These are phyloP conservation scores for Sclerotiophoma versabilis DNA, from an alignment of 2,329 filamentous ascomycete species.

Conservation along the genomic window DNA sequence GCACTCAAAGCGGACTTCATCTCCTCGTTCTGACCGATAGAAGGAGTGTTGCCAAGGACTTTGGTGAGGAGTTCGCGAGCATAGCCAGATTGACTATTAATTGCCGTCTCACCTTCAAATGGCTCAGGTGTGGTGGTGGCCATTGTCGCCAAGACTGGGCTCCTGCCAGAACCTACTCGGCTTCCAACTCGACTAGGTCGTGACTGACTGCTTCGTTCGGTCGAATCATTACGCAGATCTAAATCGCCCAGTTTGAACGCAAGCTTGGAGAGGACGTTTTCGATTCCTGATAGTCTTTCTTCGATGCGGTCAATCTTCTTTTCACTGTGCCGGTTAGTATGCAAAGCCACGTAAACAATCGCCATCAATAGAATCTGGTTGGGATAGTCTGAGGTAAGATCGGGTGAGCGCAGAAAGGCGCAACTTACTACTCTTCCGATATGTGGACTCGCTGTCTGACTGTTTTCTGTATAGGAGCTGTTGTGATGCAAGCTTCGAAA, in stretches of 20 bases:
- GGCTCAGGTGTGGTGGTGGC: conserved; percentile 33
- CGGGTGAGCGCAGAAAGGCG: neutral
- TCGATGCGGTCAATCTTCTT: conserved; percentile 62
- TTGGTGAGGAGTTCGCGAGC: conserved; percentile 54
- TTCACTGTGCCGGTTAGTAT: conserved; percentile 49
- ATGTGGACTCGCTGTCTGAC: conserved; percentile 46
- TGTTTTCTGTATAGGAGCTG: conserved; percentile 40
- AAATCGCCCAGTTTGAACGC: conserved; percentile 39
- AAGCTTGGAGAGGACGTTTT: conserved; percentile 51
- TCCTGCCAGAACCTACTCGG: conserved; percentile 19
- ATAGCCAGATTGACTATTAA: conserved; percentile 58
- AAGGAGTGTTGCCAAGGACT: conserved; percentile 46
- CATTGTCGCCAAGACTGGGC: conserved; percentile 31
- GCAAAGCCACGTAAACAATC: too few species aligned
- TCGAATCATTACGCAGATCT: conserved; percentile 29
- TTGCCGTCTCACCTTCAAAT: conserved; percentile 60
- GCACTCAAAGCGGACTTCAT: conserved; percentile 43
- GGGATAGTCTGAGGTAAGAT: too few species aligned
- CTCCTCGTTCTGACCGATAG: conserved; percentile 44
- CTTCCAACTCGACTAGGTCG: conserved; percentile 29
- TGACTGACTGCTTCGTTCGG: conserved; percentile 35
- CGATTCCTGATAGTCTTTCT: conserved; percentile 58
- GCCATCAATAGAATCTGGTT: too few species aligned
- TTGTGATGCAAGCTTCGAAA: conserved; percentile 42
- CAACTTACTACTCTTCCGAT: conserved; percentile 47